These are phyloP conservation scores for Arctostaphylos glauca DNA, from an alignment of 148 eudicot species.

Conservation along the genomic window DNA sequence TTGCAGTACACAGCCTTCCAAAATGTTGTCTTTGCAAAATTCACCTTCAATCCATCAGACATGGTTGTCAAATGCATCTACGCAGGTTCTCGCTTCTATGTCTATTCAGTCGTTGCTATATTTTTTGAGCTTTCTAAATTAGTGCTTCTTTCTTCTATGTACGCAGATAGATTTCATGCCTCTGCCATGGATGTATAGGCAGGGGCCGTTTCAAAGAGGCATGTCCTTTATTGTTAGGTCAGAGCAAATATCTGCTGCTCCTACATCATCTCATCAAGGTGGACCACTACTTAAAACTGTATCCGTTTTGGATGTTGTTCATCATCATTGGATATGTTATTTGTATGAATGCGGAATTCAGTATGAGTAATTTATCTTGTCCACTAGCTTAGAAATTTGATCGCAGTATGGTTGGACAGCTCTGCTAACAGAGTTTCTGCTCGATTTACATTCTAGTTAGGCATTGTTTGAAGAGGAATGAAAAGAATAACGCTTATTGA, in stretches of 20 bases:
- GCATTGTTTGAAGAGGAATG: not conserved
- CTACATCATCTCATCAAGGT: constrained; percentile 50
- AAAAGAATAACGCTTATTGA: not conserved
- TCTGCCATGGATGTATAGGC: constrained; percentile 33
- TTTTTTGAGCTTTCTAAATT: not conserved
- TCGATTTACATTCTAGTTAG: not conserved
- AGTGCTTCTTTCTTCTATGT: constrained; percentile 4
- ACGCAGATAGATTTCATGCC: constrained; percentile 25
- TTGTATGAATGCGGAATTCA: not conserved
- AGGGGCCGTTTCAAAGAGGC: constrained; percentile 25
- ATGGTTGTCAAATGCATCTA: constrained; percentile 35
- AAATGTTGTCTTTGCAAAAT: constrained; percentile 59
- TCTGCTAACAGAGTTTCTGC: not conserved
- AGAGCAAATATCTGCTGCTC: constrained; percentile 44
- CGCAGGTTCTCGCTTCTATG: constrained; percentile 38
- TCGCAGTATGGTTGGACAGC: constrained; percentile 15
- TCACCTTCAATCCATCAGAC: constrained; percentile 45
- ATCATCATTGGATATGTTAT: too few relatives aligned
- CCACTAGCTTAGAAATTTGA: not conserved
- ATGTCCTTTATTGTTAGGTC: constrained; percentile 50
- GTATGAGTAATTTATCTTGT: not conserved
- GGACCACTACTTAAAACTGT: not conserved
- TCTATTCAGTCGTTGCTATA: not conserved
- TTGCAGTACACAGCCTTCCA: not conserved
- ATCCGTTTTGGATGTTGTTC: too few relatives aligned